Conservation (phyloP, 2,329 filamentous ascomycete species). For the Xylogone sp. region DNA sequence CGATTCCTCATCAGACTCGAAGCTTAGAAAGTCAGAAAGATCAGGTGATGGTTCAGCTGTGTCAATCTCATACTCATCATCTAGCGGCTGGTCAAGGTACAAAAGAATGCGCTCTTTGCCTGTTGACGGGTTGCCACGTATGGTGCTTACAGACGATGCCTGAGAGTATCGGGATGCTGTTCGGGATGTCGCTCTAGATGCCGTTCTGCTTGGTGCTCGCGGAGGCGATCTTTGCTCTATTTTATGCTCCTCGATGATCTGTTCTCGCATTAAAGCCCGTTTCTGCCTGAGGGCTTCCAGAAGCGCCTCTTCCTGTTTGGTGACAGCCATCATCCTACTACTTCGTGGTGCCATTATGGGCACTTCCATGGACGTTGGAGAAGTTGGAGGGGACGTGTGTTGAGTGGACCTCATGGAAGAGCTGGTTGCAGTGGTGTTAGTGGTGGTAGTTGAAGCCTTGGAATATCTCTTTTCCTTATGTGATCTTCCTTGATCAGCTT, state of each 20-base stretch:
- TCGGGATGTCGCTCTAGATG: conserved; percentile 2
- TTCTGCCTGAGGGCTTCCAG: conserved; percentile 46
- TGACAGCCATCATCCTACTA: conserved; percentile 43
- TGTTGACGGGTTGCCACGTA: conserved; percentile 7
- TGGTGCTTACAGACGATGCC: conserved; percentile 13
- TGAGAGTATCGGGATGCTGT: conserved; percentile 11
- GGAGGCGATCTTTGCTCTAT: conserved; percentile 17
- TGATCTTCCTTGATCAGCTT: conserved; percentile 3
- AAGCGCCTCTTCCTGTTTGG: conserved; percentile 47
- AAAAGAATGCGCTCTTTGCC: conserved; percentile 20
- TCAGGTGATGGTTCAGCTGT: conserved; percentile 26
- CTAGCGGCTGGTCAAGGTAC: conserved; percentile 21
- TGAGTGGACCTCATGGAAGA: conserved; percentile 12
- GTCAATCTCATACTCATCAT: conserved; percentile 14
- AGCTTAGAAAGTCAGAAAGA: conserved; percentile 22
- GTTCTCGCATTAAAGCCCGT: conserved; percentile 40
- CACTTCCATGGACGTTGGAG: conserved; percentile 22
- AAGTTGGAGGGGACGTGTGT: conserved; percentile 25
- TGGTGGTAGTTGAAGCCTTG: conserved; percentile 1
- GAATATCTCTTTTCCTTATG: conserved; percentile 4
- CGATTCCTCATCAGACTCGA: conserved; percentile 23
- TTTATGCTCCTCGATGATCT: conserved; percentile 30
- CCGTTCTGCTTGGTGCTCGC: conserved; percentile 2
- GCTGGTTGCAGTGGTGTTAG: conserved; percentile 1
- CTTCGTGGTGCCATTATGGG: conserved; percentile 10